These are phyloP conservation scores for Allantophomopsis lycopodina DNA, from an alignment of 2,329 filamentous ascomycete genomes.

Conservation along the genomic window DNA sequence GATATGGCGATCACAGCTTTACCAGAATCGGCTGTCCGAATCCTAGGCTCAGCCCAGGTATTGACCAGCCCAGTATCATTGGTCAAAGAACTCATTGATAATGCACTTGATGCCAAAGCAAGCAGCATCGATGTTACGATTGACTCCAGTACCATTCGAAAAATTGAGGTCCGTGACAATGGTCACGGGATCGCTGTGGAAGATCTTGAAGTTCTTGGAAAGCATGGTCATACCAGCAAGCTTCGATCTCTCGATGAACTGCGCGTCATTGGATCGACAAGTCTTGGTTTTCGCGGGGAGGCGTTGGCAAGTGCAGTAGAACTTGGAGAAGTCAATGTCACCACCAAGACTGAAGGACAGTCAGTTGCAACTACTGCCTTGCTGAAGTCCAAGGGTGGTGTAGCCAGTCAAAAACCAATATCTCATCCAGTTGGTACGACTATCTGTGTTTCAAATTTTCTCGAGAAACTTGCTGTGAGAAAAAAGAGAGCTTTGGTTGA, in stretches of 20 bases:
- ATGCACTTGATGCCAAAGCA: constrained; percentile 59
- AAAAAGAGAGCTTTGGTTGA: constrained; percentile 42
- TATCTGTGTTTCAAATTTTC: constrained; percentile 44
- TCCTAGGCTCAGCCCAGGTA: constrained; percentile 45
- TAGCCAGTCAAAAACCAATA: constrained; percentile 19
- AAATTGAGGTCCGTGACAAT: constrained; percentile 59
- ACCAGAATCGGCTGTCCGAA: constrained; percentile 31
- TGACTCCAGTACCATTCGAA: constrained; percentile 51
- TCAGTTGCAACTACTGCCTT: constrained; percentile 37
- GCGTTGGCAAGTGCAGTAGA: constrained; percentile 54
- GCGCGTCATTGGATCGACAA: constrained; percentile 35
- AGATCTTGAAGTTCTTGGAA: constrained; percentile 50
- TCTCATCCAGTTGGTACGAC: constrained; percentile 56
- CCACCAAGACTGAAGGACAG: constrained; percentile 49
- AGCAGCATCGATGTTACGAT: constrained; percentile 51
- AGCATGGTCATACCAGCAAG: constrained; percentile 62
- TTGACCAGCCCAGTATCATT: constrained; percentile 45
- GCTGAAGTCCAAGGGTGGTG: constrained; percentile 25
- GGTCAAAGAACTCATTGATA: constrained; percentile 68
- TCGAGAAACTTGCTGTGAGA: constrained; percentile 48
- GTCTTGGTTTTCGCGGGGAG: constrained; percentile 65
- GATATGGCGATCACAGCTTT: constrained; percentile 29
- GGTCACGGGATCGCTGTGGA: constrained; percentile 53
- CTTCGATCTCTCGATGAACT: constrained; percentile 51
- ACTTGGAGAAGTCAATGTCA: constrained; percentile 44